Evolutionary conservation across 176 grass and related monocot genomes (phyloP).

Genomic region (Oryza officinalis): DNA sequence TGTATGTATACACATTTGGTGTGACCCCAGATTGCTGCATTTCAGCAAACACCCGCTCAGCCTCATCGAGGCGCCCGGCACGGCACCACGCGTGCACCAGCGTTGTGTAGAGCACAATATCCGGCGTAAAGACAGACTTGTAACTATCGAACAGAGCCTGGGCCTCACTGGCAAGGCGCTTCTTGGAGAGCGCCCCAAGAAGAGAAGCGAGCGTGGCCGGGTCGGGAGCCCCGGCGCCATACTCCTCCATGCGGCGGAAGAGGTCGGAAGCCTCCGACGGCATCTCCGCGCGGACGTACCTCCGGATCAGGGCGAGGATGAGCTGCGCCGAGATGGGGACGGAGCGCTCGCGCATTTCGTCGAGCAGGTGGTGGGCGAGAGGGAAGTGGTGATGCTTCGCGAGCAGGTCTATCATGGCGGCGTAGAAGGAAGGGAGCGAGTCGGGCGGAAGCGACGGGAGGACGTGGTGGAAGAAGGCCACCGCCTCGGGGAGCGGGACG

Average conservation of each 20-base stretch:
- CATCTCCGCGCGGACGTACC: slow-evolving; percentile 68
- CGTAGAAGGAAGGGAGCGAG: slow-evolving; percentile 39
- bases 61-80: slow-evolving; percentile 59
- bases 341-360: slow-evolving; percentile 65
- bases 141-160: slow-evolving; percentile 75
- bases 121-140: slow-evolving; percentile 63
- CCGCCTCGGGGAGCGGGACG: slow-evolving; percentile 62
- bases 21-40: slow-evolving; percentile 63
- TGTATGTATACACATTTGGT: slow-evolving; percentile 95
- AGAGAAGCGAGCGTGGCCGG: slow-evolving; percentile 52
- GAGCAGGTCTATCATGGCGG: slow-evolving; percentile 65
- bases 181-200: slow-evolving; percentile 66
- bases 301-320: slow-evolving; percentile 58
- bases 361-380: slow-evolving; percentile 78
- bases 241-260: slow-evolving; percentile 73
- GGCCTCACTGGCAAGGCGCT: slow-evolving; percentile 69
- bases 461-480: slow-evolving; percentile 72
- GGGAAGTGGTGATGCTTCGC: slow-evolving; percentile 69
- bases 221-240: slow-evolving; percentile 56
- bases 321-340: slow-evolving; percentile 54
- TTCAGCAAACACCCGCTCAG: slow-evolving; percentile 66
- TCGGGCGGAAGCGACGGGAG: slow-evolving; percentile 38
- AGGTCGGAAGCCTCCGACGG: slow-evolving; percentile 57
- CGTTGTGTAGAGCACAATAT: slow-evolving; percentile 74
- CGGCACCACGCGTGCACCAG: slow-evolving; percentile 88